Base-by-base conservation (phyloP, 2,329 filamentous ascomycete species). In the Aspergillus vadensis region DNA sequence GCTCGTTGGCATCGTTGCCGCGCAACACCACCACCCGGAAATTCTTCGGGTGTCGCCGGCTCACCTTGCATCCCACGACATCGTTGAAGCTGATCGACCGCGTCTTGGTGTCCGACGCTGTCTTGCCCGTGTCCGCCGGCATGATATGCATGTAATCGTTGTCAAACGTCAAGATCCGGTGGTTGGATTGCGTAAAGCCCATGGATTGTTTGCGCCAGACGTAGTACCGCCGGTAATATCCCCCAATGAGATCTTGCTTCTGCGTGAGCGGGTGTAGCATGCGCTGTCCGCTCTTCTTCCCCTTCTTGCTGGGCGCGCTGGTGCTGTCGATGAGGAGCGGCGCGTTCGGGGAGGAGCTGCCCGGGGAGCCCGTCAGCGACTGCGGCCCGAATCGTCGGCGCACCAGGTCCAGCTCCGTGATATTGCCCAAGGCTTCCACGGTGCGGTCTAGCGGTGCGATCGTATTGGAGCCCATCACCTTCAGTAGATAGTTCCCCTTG, bases 91-190 rank as follows among this genome's bases (percentile, higher is more conserved):
- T 85, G 59, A 89, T 85, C 21, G 85, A 87, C 8, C 85, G 86
- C 6, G 82, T 84, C 69, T 86, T 86, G 25, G 77, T 77, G 54
- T 82, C 80, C 55, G 81, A 82, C 5, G 78, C 72, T 5, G 82
- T 81, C 66, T 85, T 86, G n/a, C 82, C 82, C 4, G 79, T 78
- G 43, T 82, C 80, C 3, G 74, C 75, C 6, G 86, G 86, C 78
- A 88, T 84, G 63, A 88, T 86, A 70, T 88, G 86, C 74, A 89
- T 83, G 69, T 87, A 88, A 65, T 89, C 86, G 55, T 84, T 85
- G 65, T 88, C 86, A 54, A 89, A 84, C 7, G 86, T 83, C 21
- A 89, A 75, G 12, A 86, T 84, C 43, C 85, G 82, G 19, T 85
- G 83, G 52, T 85, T 85, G 4, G 83, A 84, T 6, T 84, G 82